A percentile compares a stretch with the other conserved stretches of the same genome.
Evolutionary conservation across 148 eudicot species (phyloP).

Genomic region (Oxyria digyna): DNA sequence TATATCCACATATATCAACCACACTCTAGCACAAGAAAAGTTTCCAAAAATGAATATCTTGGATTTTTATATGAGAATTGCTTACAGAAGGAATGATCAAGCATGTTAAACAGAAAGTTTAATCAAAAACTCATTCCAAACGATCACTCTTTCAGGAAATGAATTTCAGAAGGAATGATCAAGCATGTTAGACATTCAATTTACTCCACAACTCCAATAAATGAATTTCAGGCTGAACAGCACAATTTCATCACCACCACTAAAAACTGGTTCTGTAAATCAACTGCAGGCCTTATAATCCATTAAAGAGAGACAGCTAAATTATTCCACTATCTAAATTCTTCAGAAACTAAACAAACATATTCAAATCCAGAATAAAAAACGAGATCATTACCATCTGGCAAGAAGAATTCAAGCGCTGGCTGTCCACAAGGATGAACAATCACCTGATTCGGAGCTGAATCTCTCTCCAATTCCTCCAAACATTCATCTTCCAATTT

Average conservation of each 20-base stretch:
- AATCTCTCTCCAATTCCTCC: conserved; percentile 6
- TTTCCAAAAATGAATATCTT: neutral
- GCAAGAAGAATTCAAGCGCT: conserved; percentile 54
- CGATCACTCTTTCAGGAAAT: neutral
- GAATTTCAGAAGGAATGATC: neutral
- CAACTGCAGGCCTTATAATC: neutral
- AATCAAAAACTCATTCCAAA: neutral
- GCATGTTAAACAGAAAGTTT: neutral
- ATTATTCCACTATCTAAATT: too few species aligned
- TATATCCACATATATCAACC: neutral
- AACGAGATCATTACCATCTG: conserved; percentile 37
- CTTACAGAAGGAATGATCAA: neutral
- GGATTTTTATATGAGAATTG: neutral
- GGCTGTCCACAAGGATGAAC: conserved; percentile 62
- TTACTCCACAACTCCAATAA: neutral
- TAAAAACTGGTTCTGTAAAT: neutral
- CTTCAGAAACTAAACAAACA: neutral
- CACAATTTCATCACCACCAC: neutral
- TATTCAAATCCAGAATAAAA: neutral
- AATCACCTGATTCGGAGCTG: neutral
- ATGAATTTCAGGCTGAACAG: neutral
- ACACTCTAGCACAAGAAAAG: neutral
- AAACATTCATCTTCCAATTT: conserved; percentile 14
- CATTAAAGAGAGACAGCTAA: neutral
- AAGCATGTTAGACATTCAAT: neutral